A percentile compares a stretch with the other conserved stretches of the same genome.
These are phyloP conservation scores for Calonectria ilicicola DNA, from an alignment of 2,329 filamentous ascomycete genomes.

Conservation along the genomic window DNA sequence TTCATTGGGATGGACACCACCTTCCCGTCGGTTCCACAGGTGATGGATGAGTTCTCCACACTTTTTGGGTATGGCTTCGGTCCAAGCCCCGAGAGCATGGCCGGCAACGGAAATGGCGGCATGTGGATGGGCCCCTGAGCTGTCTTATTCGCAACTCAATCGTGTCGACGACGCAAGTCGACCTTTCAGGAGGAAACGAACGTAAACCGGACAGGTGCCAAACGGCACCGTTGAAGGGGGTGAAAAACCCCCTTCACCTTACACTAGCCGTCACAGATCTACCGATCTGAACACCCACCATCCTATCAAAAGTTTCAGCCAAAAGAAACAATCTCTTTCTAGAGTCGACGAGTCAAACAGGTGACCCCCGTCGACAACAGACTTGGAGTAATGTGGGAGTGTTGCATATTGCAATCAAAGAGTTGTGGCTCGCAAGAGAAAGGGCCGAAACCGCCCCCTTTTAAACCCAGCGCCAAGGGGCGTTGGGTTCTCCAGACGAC, in stretches of 20 bases:
- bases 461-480: neutral
- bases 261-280: neutral
- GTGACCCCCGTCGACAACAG: neutral
- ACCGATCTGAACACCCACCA: neutral
- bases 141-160: neutral
- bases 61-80: slow-evolving; percentile 48
- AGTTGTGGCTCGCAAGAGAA: slow-evolving; percentile 4
- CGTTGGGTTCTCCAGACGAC: neutral
- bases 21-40: slow-evolving; percentile 53
- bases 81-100: slow-evolving; percentile 45
- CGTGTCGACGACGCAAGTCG: slow-evolving; percentile 7
- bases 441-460: neutral
- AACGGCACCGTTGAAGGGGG: neutral
- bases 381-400: neutral
- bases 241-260: neutral
- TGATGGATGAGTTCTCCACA: slow-evolving; percentile 51
- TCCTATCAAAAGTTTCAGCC: neutral
- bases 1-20: slow-evolving; percentile 53
- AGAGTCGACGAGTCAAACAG: neutral
- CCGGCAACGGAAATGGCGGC: slow-evolving; percentile 36
- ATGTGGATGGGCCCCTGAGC: slow-evolving; percentile 46
- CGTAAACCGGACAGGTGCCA: neutral
- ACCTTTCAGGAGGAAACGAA: slow-evolving; percentile 15
- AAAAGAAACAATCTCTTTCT: neutral
- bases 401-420: neutral